A percentile compares a stretch with the other conserved stretches of the same genome.
phyloP scores from a whole-genome alignment of 108 stramenopile genomes.

The Skeletonema menzelii region DNA sequence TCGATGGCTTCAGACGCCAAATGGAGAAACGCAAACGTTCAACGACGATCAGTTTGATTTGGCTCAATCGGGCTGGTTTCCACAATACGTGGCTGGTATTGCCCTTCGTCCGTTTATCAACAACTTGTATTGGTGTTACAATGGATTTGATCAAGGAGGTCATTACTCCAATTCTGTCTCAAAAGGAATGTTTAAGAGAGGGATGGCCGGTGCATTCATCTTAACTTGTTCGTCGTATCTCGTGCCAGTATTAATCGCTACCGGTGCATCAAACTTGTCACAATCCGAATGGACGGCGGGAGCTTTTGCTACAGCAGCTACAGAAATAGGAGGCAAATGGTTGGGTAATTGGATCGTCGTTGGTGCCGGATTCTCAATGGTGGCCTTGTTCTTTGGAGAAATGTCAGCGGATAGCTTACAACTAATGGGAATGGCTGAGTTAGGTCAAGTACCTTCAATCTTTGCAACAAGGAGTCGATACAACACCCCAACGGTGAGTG shows the following conservation, averaged over 20 bases:
- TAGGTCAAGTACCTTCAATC: conserved; percentile 54
- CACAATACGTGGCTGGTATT: conserved; percentile 39
- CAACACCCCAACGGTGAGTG: conserved; percentile 40
- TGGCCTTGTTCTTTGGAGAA: conserved; percentile 68
- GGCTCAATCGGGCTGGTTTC: conserved; percentile 30
- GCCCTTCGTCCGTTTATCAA: conserved; percentile 61
- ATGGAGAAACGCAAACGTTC: conserved; percentile 16
- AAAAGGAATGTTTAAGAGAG: conserved; percentile 42
- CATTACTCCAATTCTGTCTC: conserved; percentile 65
- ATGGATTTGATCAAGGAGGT: conserved; percentile 64
- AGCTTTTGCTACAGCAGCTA: conserved; percentile 57
- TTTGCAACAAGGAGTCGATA: conserved; percentile 22
- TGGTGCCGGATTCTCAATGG: conserved; percentile 50
- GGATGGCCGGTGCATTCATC: conserved; percentile 34
- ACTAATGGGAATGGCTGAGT: conserved; percentile 72
- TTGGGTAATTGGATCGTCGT: conserved; percentile 67
- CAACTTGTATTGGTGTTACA: conserved; percentile 74
- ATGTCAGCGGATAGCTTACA: conserved; percentile 70
- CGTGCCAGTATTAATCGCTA: conserved; percentile 54
- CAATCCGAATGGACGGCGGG: conserved; percentile 65
- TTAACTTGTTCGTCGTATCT: conserved; percentile 45
- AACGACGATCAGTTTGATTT: conserved; percentile 30
- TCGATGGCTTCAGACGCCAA: conserved; percentile 57
- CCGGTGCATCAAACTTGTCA: conserved; percentile 41
- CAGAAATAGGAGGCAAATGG: conserved; percentile 61